These are phyloP conservation scores for Pythium aristosporum DNA, from an alignment of 352 stramenopile species.

Conservation along the genomic window DNA sequence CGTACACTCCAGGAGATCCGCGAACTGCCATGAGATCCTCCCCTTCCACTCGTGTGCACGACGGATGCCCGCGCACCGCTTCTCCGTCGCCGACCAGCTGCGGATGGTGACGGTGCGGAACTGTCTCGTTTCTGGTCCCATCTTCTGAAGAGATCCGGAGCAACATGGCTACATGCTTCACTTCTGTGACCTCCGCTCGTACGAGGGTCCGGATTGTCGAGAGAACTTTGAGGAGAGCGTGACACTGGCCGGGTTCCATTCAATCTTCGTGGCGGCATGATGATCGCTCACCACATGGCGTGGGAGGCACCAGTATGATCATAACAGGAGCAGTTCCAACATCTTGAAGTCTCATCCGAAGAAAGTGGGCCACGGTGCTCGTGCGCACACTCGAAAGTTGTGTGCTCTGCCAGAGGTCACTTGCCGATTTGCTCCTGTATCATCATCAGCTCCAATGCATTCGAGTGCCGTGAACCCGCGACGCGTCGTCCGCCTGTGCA, in stretches of 20 bases:
- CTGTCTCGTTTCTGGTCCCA: conserved; percentile 6
- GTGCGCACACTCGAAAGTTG: too few relatives aligned
- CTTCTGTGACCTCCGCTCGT: conserved; percentile 5
- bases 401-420: too few relatives aligned
- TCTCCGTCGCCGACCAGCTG: conserved; percentile 7
- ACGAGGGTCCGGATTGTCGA: too few relatives aligned
- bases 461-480: too few relatives aligned
- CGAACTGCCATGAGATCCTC: too few relatives aligned
- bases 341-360: neutral
- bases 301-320: neutral
- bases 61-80: neutral
- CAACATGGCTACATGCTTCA: conserved; percentile 23
- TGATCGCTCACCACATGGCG: neutral
- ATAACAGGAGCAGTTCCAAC: neutral
- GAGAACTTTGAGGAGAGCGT: neutral
- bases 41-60: too few relatives aligned
- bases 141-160: neutral
- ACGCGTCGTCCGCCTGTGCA: too few relatives aligned
- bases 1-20: too few relatives aligned
- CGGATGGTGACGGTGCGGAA: neutral
- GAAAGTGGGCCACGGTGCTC: neutral
- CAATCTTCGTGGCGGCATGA: neutral
- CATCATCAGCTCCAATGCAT: too few relatives aligned
- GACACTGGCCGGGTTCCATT: neutral
- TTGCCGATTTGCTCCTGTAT: too few relatives aligned